Evolutionary conservation across 139 green algal genomes (phyloP).

Genomic region (Auxenochlorella pyrenoidosa): DNA sequence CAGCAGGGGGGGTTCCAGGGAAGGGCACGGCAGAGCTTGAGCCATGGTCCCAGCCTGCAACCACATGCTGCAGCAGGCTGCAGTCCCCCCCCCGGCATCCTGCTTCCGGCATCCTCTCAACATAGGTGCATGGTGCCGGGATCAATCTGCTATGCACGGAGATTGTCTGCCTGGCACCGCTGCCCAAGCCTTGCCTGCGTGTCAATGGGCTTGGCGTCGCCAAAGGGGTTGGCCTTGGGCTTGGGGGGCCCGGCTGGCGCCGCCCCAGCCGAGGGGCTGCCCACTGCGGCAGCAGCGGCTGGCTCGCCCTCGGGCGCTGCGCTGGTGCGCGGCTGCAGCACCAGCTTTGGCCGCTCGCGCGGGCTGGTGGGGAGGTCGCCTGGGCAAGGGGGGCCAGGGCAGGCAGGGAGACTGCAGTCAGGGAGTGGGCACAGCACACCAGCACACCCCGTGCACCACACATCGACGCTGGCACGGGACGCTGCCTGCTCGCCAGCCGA

Average conservation of each 20-base stretch:
- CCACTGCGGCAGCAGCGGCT: neutral
- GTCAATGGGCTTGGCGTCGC: constrained; percentile 56
- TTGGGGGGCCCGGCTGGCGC: neutral
- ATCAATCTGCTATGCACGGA: no score
- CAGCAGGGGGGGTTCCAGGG: neutral
- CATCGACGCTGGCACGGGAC: no score
- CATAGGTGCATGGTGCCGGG: no score
- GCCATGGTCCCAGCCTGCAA: no score
- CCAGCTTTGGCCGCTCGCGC: constrained; percentile 36
- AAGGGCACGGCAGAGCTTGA: no score
- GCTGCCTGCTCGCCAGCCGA: neutral
- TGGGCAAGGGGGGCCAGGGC: neutral
- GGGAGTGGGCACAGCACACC: no score
- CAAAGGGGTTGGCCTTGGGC: constrained; percentile 59
- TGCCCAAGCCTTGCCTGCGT: constrained; percentile 32
- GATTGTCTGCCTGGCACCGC: no score
- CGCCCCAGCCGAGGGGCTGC: neutral
- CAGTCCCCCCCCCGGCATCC: no score
- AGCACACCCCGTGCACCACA: no score
- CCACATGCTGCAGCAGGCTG: no score
- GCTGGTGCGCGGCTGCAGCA: constrained; percentile 36
- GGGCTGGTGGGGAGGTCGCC: constrained; percentile 22
- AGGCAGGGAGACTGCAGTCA: neutral
- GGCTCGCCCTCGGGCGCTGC: no score
- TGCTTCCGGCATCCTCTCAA: no score